Evolutionary conservation across 148 eudicot genomes (phyloP), one percentile per base, ranked within the genome.

Genomic region (Diospyros kaki): DNA sequence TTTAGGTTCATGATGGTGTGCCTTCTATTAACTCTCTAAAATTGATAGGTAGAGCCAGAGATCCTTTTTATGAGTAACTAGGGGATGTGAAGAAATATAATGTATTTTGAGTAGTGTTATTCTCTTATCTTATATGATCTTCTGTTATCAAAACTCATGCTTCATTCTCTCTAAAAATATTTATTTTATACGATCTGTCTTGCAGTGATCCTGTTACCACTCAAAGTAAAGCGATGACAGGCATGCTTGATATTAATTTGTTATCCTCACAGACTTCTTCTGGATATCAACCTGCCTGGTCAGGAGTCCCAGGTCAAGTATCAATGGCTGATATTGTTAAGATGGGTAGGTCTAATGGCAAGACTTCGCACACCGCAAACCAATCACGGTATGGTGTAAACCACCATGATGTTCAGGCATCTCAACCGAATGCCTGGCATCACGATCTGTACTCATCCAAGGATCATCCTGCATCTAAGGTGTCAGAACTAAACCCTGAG

Each of bases 321-420:
- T 92, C 98, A 62, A 89, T 95, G 97, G 98, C 98, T 81, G 98
- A 95, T 73, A 86, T 95, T 79, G 98, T 95, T 75, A 95, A 95
- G 85, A 92, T 86, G 98, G 98, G 98, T 63, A 90, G 90, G 78
- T 89, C 91, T 38, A 89, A 89, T 40, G 87, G 78, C 58, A 92
- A 87, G 78, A 64, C 81, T 70, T 71, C 87, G 17, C 86, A 70
- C 85, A 78, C 75, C 62, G 56, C 76, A 17, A 83, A 73, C 62
- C 51, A 39, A 60, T 60, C 89, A 38, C 84, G 81, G 14, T 83
- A 78, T 17, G 75, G 41, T 75, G 76, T 43, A 54, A 73, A 72
- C 56, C 74, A 75, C 70, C 79, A 81, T 40, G 78, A 81, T 75
- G 72, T 69, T 73, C 80, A 59, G 77, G 82, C 75, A 60, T 64